Conservation (phyloP, 345 rosid genomes). For the Gossypium turneri region DNA sequence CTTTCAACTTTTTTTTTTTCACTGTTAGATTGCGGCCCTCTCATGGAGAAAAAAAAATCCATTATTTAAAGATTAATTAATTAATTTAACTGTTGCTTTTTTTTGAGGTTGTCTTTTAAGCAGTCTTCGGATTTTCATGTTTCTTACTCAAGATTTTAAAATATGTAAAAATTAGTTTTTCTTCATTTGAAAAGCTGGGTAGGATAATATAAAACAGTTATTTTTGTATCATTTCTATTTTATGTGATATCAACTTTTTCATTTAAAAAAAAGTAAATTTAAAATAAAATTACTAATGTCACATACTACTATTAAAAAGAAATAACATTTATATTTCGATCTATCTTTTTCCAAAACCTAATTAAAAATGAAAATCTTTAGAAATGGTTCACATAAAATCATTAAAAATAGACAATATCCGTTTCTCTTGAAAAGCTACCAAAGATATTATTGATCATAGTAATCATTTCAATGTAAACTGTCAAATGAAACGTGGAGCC, state of each 20-base stretch:
- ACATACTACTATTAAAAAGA: too few relatives aligned
- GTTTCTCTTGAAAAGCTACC: conserved; percentile 7
- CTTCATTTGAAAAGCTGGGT: background rate
- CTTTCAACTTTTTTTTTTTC: background rate
- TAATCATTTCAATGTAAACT: conserved; percentile 10
- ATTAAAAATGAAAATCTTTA: too few relatives aligned
- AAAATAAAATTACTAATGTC: too few relatives aligned
- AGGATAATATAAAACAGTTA: too few relatives aligned
- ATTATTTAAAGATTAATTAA: background rate
- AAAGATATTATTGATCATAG: background rate
- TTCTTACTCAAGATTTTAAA: background rate
- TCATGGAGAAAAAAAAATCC: too few relatives aligned
- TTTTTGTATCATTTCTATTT: too few relatives aligned
- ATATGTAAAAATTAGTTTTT: background rate
- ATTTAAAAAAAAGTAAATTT: too few relatives aligned
- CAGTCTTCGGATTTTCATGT: background rate
- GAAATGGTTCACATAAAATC: too few relatives aligned
- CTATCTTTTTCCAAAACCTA: too few relatives aligned
- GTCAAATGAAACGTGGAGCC: background rate
- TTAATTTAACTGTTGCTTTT: background rate
- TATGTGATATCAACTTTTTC: too few relatives aligned
- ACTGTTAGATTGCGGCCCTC: background rate
- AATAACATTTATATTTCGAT: too few relatives aligned
- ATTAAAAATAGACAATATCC: too few relatives aligned
- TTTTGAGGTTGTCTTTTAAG: background rate